Conservation (phyloP, 2,329 filamentous ascomycete species). For the Sclerotinia subarctica region DNA sequence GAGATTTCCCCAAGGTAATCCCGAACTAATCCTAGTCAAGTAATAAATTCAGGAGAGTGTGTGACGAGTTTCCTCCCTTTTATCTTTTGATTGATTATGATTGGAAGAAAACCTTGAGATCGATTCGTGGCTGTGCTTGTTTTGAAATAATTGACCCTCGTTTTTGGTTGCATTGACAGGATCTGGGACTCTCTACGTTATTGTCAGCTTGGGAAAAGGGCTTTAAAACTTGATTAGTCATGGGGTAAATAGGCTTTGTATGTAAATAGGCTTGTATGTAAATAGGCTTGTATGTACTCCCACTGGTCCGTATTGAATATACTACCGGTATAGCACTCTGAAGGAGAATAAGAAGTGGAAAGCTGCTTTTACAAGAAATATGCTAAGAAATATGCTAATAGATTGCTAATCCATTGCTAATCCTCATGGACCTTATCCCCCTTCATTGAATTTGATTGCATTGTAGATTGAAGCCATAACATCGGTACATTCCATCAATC, state of each 20-base stretch:
- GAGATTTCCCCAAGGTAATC: constrained; percentile 14
- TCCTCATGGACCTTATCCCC: background rate
- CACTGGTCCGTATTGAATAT: too few relatives aligned
- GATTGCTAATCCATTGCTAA: background rate
- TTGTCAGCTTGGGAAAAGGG: background rate
- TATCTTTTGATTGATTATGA: background rate
- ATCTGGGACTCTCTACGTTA: background rate
- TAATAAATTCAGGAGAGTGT: constrained; percentile 9
- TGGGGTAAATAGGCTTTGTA: background rate
- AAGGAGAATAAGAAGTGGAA: background rate
- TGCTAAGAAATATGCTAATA: background rate
- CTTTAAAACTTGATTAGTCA: constrained; percentile 1
- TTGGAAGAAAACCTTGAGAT: constrained; percentile 7
- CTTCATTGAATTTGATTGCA: background rate
- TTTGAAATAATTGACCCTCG: constrained; percentile 11
- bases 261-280: background rate
- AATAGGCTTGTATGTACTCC: background rate
- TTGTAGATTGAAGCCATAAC: background rate
- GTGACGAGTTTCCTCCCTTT: background rate
- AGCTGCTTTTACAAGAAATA: constrained; percentile 11
- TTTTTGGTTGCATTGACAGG: constrained; percentile 1
- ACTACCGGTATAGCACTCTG: too few relatives aligned
- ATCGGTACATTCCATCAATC: background rate
- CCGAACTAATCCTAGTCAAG: constrained; percentile 14
- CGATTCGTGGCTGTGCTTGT: constrained; percentile 18